Percentiles rank a stretch among this genome's conserved stretches.
These are phyloP conservation scores for Thelephora ganbajun DNA, from an alignment of 768 basidiomycete species.

Conservation along the genomic window DNA sequence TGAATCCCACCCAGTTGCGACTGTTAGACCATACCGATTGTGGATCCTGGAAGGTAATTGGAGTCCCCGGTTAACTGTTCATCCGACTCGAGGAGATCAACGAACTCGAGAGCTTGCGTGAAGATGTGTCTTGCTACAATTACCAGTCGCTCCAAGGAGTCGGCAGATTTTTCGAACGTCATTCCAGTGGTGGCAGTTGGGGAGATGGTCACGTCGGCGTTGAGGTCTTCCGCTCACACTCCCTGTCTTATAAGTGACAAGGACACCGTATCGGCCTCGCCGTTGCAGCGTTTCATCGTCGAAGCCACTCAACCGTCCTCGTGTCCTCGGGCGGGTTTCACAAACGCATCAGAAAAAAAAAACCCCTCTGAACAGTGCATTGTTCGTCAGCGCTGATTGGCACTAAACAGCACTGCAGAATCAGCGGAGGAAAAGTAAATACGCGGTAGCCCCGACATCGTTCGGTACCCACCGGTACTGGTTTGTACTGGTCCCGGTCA, in stretches of 20 bases:
- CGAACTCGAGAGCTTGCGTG: conserved; percentile 57
- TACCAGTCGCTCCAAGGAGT: conserved; percentile 37
- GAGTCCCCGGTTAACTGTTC: conserved; percentile 57
- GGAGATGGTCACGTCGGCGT: background rate
- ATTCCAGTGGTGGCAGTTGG: conserved; percentile 6
- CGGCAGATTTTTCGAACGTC: conserved; percentile 9
- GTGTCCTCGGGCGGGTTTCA: no score
- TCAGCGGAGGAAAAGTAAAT: no score
- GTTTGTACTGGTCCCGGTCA: no score
- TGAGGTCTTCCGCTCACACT: background rate
- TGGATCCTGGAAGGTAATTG: conserved; percentile 73
- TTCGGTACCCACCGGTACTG: no score
- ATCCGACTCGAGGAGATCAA: conserved; percentile 54
- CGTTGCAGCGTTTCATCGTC: no score
- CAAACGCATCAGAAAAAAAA: no score
- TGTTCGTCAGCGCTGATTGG: no score
- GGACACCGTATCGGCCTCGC: conserved; percentile 4
- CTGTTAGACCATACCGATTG: conserved; percentile 44
- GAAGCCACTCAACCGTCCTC: no score
- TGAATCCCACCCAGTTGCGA: background rate
- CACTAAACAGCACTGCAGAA: no score
- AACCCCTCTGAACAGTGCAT: no score
- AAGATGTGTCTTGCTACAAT: conserved; percentile 56
- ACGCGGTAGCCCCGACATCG: no score
- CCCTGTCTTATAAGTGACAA: background rate